Base-by-base conservation (phyloP, 768 basidiomycete genomes). In the Trametes cinnabarina region DNA sequence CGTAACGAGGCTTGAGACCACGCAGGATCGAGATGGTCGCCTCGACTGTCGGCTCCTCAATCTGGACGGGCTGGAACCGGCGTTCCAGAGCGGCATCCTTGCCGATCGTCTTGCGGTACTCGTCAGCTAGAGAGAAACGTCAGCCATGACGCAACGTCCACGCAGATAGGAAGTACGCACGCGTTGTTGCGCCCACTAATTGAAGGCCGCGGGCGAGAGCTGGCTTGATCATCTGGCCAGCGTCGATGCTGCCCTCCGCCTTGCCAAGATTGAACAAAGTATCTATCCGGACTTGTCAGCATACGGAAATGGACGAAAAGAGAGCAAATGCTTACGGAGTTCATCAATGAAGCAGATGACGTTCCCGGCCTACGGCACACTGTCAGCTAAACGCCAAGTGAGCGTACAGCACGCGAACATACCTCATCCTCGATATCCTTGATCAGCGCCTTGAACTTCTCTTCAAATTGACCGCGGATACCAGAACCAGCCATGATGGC, bases 291-390 rank as follows among this genome's bases (percentile, higher is more conserved):
- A 11, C 23, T 17, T 8, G 35, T 55, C 4, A 55, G 20, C 5
- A 17, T 12, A 40, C n/a, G 4, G 2, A 11, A 6, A 3, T 8
- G 8, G 25, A 14, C 7, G 1, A 1, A 28, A 28, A 46, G 20
- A 11, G 35, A 15, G 14, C 2, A 19, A 23, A 12, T 37, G 85
- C 90, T 74, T 65, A 91, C 89, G 94, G 51, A 96, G 86, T 83
- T 96, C 93, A 64, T 95, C 94, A 51, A 96, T 94, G 73, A 96
- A 96, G 67, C 90, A 93, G 35, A 95, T 95, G 8, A 93, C 86
- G 42, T 88, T 84, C 19, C 89, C 86, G 3, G 81, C 79, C 84
- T 62, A 25, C 10, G 11, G 9, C 23, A 8, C 6, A 32, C 12
- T 3, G 37, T 58, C 3, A 62, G 51, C 10, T 17, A n/a, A 48